Evolutionary conservation across 768 basidiomycete genomes (phyloP).

Genomic region (Trametes elegans): DNA sequence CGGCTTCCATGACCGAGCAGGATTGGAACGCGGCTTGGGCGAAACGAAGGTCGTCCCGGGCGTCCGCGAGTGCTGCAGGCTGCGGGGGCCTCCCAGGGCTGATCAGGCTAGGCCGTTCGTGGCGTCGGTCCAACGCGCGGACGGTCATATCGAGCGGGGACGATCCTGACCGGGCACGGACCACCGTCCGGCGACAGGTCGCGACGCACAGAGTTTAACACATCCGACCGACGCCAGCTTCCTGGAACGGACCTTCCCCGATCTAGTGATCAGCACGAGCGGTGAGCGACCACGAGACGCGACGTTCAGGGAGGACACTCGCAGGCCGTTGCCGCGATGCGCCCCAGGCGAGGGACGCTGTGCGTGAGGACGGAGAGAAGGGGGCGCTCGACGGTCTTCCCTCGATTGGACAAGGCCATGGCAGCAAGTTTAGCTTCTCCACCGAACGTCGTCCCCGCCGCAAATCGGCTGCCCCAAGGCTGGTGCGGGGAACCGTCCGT

Average conservation of each 20-base stretch:
- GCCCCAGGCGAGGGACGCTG: background rate
- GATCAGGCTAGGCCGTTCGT: slow-evolving; percentile 8
- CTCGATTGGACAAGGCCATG: slow-evolving; percentile 1
- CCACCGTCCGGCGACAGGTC: too few relatives aligned
- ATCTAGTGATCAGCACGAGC: background rate
- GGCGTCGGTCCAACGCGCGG: slow-evolving; percentile 12
- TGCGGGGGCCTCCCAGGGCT: slow-evolving; percentile 5
- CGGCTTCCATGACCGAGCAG: slow-evolving; percentile 5
- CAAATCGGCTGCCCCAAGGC: too few relatives aligned
- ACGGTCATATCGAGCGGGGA: slow-evolving; percentile 10
- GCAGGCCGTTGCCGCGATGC: slow-evolving; percentile 3
- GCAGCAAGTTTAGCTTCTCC: background rate
- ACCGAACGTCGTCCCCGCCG: background rate
- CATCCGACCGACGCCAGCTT: too few relatives aligned
- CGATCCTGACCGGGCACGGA: slow-evolving; percentile 12
- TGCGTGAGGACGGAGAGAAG: slow-evolving; percentile 1
- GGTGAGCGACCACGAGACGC: background rate
- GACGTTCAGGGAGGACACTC: background rate
- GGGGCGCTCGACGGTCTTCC: background rate
- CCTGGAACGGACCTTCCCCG: background rate
- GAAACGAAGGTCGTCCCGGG: background rate
- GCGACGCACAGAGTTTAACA: too few relatives aligned
- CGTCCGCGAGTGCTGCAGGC: slow-evolving; percentile 1
- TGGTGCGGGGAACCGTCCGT: too few relatives aligned
- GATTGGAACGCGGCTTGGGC: slow-evolving; percentile 5